A percentile compares a stretch with the other conserved stretches of the same genome.
These are phyloP conservation scores for Ascochyta pisi DNA, from an alignment of 2,329 filamentous ascomycete genomes.

Conservation along the genomic window DNA sequence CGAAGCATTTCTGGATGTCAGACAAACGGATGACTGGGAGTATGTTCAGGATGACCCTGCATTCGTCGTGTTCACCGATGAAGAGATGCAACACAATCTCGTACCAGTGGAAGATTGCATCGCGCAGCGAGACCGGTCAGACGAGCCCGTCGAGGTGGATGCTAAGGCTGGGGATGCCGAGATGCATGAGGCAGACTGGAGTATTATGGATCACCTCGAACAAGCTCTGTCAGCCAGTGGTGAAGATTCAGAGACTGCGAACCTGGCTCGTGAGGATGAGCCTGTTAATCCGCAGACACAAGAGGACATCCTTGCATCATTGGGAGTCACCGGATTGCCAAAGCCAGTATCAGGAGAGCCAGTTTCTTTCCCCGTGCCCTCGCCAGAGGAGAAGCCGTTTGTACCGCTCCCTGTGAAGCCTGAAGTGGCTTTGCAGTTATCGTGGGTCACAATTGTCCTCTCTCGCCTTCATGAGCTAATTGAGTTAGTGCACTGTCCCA, in stretches of 20 bases:
- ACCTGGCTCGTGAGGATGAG: conserved; percentile 2
- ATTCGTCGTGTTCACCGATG: conserved; percentile 54
- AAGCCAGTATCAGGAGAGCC: conserved; percentile 42
- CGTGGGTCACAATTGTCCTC: conserved; percentile 20
- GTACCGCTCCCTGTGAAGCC: conserved; percentile 30
- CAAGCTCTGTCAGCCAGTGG: conserved; percentile 43
- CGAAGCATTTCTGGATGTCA: conserved; percentile 55
- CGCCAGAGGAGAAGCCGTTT: conserved; percentile 17
- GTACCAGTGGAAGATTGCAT: conserved; percentile 55
- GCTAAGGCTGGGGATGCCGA: conserved; percentile 40
- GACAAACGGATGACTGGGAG: conserved; percentile 59
- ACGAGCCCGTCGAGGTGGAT: conserved; percentile 33
- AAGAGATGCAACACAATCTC: conserved; percentile 47
- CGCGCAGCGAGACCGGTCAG: conserved; percentile 48
- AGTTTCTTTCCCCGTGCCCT: conserved; percentile 19
- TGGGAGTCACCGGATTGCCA: conserved; percentile 48
- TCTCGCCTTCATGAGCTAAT: not conserved
- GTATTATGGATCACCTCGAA: conserved; percentile 50
- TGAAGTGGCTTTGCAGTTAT: conserved; percentile 14
- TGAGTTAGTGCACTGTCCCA: conserved; percentile 17
- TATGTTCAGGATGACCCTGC: conserved; percentile 58
- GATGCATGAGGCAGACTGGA: conserved; percentile 45
- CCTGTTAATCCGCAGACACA: conserved; percentile 32
- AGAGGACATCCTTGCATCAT: conserved; percentile 45
- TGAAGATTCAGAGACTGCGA: conserved; percentile 17